Conservation (phyloP, 768 basidiomycete genomes). For the Leucogyrophana mollusca region DNA sequence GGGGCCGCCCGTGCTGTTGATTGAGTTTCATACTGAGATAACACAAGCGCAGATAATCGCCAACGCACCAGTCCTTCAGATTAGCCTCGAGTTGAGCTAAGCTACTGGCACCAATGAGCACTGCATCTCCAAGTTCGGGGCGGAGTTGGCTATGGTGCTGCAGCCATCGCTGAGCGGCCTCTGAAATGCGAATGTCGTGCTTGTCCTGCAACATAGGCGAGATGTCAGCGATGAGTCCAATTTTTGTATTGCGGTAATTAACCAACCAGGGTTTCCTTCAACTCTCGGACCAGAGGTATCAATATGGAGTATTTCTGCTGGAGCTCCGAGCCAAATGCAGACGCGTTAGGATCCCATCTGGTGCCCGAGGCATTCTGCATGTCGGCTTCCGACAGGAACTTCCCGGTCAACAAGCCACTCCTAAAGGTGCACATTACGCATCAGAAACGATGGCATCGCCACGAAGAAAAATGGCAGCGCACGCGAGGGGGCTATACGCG, state of each 20-base stretch:
- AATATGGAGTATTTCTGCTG: neutral
- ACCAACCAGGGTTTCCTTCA: neutral
- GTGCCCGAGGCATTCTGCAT: neutral
- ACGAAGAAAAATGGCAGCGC: constrained; percentile 1
- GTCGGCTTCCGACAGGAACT: neutral
- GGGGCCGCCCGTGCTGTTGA: constrained; percentile 16
- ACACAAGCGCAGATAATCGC: neutral
- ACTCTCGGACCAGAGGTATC: neutral
- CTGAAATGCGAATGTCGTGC: constrained; percentile 8
- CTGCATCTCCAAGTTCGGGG: constrained; percentile 16
- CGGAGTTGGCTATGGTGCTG: constrained; percentile 17
- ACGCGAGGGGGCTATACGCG: constrained; percentile 17
- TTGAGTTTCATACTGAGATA: neutral
- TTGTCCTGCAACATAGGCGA: constrained; percentile 8
- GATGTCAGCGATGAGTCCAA: neutral
- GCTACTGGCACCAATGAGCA: constrained; percentile 38
- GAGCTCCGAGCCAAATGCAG: neutral
- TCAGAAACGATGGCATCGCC: neutral
- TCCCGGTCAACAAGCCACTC: neutral
- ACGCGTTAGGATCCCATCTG: neutral
- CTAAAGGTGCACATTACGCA: neutral
- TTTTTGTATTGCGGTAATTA: neutral
- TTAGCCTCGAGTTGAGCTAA: constrained; percentile 34
- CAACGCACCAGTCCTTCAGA: constrained; percentile 9
- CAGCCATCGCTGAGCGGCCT: constrained; percentile 13